These are phyloP conservation scores for Geranium rotundifolium DNA, from an alignment of 345 rosid genomes.

Conservation along the genomic window DNA sequence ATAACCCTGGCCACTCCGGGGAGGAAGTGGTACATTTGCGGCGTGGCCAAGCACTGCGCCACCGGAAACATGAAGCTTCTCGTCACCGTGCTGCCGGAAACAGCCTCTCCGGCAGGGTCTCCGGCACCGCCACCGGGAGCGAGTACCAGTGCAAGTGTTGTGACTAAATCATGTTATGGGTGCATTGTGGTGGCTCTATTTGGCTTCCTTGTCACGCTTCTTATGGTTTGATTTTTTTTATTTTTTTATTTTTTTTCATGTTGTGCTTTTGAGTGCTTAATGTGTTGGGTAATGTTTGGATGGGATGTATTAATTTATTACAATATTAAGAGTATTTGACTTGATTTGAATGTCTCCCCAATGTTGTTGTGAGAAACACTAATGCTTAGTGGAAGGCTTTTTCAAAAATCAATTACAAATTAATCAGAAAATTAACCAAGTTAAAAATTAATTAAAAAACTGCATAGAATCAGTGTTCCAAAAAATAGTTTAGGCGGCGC, in stretches of 20 bases:
- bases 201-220: neutral
- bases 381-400: no score
- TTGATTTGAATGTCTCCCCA: no score
- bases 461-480: no score
- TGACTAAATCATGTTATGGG: neutral
- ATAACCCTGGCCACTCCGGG: neutral
- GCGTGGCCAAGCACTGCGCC: neutral
- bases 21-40: conserved; percentile 4
- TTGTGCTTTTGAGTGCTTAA: neutral
- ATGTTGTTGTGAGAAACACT: no score
- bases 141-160: neutral
- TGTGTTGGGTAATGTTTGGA: no score
- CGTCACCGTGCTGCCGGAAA: neutral
- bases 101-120: neutral
- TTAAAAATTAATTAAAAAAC: no score
- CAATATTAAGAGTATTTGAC: no score
- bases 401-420: no score
- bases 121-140: neutral
- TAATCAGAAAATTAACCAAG: no score
- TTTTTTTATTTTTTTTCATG: no score
- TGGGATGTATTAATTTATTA: no score
- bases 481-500: no score
- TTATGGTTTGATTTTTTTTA: neutral
- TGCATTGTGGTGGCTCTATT: neutral
- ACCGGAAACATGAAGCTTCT: neutral